phyloP scores from a whole-genome alignment of 352 stramenopile genomes.

The Globisporangium megalacanthum region DNA sequence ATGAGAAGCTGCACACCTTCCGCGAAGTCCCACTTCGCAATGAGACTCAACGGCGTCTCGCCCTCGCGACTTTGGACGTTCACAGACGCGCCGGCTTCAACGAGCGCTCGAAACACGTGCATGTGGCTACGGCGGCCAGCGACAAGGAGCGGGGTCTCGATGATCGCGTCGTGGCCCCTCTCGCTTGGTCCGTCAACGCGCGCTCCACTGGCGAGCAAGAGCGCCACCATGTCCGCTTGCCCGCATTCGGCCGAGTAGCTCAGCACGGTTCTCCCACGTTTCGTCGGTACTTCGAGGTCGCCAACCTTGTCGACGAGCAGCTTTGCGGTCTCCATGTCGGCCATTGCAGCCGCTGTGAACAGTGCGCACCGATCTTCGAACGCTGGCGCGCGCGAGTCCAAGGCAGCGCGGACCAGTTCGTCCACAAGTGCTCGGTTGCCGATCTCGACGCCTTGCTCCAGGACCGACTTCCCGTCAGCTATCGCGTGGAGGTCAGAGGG shows the following conservation, averaged over 20 bases:
- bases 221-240: not conserved
- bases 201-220: not conserved
- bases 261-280: not conserved
- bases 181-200: not conserved
- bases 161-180: not conserved
- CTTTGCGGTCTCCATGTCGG: not conserved
- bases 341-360: not conserved
- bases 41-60: not conserved
- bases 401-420: too few species aligned
- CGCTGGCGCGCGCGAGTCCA: not conserved
- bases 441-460: not conserved
- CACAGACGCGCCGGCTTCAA: not conserved
- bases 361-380: too few species aligned
- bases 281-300: not conserved
- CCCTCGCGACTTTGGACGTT: not conserved
- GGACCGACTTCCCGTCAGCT: not conserved
- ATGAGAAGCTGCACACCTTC: not conserved
- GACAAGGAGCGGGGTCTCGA: not conserved
- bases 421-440: too few species aligned
- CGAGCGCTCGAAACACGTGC: not conserved
- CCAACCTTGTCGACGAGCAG: too few species aligned
- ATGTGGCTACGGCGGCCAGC: not conserved
- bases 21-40: not conserved
- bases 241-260: not conserved
- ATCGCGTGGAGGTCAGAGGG: not conserved